These are phyloP conservation scores for Nitzschia sp. DNA, from an alignment of 108 stramenopile species.

Conservation along the genomic window DNA sequence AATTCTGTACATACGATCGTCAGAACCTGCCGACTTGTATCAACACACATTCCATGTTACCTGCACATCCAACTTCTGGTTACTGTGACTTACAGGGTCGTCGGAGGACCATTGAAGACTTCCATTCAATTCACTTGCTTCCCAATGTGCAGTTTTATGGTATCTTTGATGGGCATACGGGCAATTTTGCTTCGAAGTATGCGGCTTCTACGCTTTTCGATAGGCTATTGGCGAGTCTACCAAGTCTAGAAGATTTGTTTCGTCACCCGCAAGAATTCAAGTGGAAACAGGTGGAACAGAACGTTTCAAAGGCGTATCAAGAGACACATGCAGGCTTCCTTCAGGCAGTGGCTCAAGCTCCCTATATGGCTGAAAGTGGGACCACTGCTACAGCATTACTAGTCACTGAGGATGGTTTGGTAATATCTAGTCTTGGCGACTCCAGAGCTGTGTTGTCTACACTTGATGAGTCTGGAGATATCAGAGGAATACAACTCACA, in stretches of 20 bases:
- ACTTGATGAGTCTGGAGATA: slow-evolving; percentile 21
- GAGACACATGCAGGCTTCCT: slow-evolving; percentile 64
- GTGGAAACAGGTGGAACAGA: slow-evolving; percentile 42
- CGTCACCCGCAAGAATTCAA: slow-evolving; percentile 22
- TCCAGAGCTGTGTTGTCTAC: slow-evolving; percentile 83
- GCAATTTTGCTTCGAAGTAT: slow-evolving; percentile 79
- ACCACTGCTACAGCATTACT: slow-evolving; percentile 75
- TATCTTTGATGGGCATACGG: slow-evolving; percentile 71
- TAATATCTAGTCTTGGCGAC: slow-evolving; percentile 90
- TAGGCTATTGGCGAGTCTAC: slow-evolving; percentile 37
- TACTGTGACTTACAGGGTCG: slow-evolving; percentile 87
- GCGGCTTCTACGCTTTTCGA: slow-evolving; percentile 62
- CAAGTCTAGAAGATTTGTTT: slow-evolving; percentile 25
- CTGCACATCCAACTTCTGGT: slow-evolving; percentile 72
- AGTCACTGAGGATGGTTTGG: slow-evolving; percentile 61
- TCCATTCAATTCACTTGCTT: slow-evolving; percentile 80
- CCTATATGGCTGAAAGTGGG: slow-evolving; percentile 72
- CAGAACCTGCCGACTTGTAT: slow-evolving; percentile 71
- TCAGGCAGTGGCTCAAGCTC: slow-evolving; percentile 45
- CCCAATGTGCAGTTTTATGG: slow-evolving; percentile 80
- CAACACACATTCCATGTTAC: slow-evolving; percentile 86
- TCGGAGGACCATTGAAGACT: slow-evolving; percentile 86
- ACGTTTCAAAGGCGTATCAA: slow-evolving; percentile 54
- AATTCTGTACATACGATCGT: slow-evolving; percentile 80
- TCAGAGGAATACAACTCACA: slow-evolving; percentile 70